Evolutionary conservation across 306 rosid species (phyloP).

Genomic region (Albizia julibrissin): DNA sequence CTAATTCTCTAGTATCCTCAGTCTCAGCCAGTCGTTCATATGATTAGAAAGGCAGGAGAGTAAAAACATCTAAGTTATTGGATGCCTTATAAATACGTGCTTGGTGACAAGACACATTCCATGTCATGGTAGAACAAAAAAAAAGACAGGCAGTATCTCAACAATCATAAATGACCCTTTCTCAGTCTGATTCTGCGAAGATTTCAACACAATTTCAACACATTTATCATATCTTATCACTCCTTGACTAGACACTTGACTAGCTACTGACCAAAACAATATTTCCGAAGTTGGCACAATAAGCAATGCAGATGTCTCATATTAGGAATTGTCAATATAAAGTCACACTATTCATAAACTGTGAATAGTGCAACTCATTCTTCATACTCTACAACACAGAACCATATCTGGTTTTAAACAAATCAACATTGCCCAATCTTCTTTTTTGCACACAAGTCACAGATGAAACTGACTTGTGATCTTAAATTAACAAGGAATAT

Average conservation of each 20-base stretch:
- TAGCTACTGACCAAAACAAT: not conserved
- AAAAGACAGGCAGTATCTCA: constrained; percentile 15
- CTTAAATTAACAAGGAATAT: not conserved
- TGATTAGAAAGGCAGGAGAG: not conserved
- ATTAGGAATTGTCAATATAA: not conserved
- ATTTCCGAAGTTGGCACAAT: not conserved
- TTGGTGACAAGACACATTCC: constrained; percentile 20
- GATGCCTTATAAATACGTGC: not conserved
- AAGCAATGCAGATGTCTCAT: not conserved
- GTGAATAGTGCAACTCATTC: not conserved
- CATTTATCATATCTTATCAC: not conserved
- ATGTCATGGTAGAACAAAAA: constrained; percentile 1
- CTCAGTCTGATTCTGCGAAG: not conserved
- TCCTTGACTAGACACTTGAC: not conserved
- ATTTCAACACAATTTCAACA: no score
- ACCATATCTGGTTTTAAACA: not conserved
- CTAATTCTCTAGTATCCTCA: not conserved
- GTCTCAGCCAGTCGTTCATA: not conserved
- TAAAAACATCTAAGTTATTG: constrained; percentile 9
- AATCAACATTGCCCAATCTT: not conserved
- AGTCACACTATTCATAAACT: not conserved
- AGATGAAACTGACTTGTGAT: not conserved
- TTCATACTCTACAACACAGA: not conserved
- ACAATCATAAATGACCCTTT: not conserved
- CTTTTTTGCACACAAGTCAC: not conserved